A percentile compares a stretch with the other conserved stretches of the same genome.
phyloP scores from a whole-genome alignment of 805 yeast species.

The Saccharomycopsis sp. region DNA sequence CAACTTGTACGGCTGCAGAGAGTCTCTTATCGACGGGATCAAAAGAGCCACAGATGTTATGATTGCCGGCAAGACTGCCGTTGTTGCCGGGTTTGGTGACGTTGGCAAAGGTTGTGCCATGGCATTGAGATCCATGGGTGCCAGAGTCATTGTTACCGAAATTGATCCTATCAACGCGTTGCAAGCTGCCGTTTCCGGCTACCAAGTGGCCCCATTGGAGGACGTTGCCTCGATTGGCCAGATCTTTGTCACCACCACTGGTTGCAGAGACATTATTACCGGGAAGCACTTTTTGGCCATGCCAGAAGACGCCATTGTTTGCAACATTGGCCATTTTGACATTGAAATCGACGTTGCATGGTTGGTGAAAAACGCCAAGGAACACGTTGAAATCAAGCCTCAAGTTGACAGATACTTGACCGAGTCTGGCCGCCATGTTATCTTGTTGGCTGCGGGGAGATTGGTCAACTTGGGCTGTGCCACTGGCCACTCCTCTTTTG shows the following conservation, averaged over 20 bases:
- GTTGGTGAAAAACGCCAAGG: constrained; percentile 89
- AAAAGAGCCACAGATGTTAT: constrained; percentile 99
- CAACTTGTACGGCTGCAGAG: constrained; percentile 99
- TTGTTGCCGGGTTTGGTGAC: constrained; percentile 99
- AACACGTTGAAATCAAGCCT: constrained; percentile 95
- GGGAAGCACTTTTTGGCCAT: constrained; percentile 77
- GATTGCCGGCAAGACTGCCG: constrained; percentile 99
- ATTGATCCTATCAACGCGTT: constrained; percentile 98
- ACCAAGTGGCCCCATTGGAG: constrained; percentile 91
- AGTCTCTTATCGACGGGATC: constrained; percentile 96
- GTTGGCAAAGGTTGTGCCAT: constrained; percentile 99
- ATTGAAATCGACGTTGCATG: constrained; percentile 99
- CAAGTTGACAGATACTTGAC: constrained; percentile 97
- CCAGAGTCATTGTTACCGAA: constrained; percentile 95
- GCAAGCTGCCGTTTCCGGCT: constrained; percentile 99
- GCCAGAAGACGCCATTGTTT: constrained; percentile 99
- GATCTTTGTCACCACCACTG: constrained; percentile 98
- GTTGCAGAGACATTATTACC: constrained; percentile 96
- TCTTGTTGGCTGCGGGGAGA: constrained; percentile 98
- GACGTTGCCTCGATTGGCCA: constrained; percentile 91
- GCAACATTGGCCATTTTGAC: constrained; percentile 99
- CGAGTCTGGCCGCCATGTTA: constrained; percentile 83
- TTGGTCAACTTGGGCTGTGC: constrained; percentile 99
- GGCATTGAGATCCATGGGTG: constrained; percentile 99
- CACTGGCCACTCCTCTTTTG: constrained; percentile 98